These are phyloP conservation scores for Exserohilum turcica DNA, from an alignment of 2,329 filamentous ascomycete genomes.

Conservation along the genomic window DNA sequence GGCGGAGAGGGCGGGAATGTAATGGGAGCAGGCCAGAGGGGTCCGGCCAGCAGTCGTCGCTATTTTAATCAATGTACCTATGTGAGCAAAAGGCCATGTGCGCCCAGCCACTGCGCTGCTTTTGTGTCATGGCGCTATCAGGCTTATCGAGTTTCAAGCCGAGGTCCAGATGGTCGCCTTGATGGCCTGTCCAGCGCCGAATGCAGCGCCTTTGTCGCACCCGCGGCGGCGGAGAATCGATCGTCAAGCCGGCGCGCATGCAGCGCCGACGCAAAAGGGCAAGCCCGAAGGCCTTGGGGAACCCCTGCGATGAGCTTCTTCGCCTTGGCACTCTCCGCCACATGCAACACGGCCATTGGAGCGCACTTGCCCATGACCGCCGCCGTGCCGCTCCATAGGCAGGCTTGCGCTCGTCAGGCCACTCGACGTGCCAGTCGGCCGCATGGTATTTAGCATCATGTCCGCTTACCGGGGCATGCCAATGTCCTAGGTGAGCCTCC, in stretches of 20 bases:
- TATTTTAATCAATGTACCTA: conserved; percentile 1
- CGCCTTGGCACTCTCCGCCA: conserved; percentile 31
- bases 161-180: conserved; percentile 12
- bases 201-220: conserved; percentile 7
- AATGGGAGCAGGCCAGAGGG: not conserved
- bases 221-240: not conserved
- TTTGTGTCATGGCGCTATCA: conserved; percentile 17
- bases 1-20: conserved; percentile 11
- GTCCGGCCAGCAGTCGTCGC: not conserved
- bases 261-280: conserved; percentile 23
- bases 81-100: conserved; percentile 6
- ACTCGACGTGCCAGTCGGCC: conserved; percentile 6
- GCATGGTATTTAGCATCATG: conserved; percentile 12
- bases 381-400: conserved; percentile 31
- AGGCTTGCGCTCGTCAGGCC: conserved; percentile 15
- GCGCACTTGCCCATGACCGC: conserved; percentile 24
- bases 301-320: conserved; percentile 22
- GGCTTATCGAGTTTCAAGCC: conserved; percentile 27
- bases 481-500: not conserved
- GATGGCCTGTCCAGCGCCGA: conserved; percentile 9
- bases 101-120: conserved; percentile 19
- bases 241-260: conserved; percentile 4
- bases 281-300: conserved; percentile 18
- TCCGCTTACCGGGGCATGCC: conserved; percentile 3
- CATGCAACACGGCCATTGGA: conserved; percentile 31